A percentile compares a stretch with the other conserved stretches of the same genome.
phyloP scores from a whole-genome alignment of 1,284 basidiomycete species.

The Sporisorium graminicola region DNA sequence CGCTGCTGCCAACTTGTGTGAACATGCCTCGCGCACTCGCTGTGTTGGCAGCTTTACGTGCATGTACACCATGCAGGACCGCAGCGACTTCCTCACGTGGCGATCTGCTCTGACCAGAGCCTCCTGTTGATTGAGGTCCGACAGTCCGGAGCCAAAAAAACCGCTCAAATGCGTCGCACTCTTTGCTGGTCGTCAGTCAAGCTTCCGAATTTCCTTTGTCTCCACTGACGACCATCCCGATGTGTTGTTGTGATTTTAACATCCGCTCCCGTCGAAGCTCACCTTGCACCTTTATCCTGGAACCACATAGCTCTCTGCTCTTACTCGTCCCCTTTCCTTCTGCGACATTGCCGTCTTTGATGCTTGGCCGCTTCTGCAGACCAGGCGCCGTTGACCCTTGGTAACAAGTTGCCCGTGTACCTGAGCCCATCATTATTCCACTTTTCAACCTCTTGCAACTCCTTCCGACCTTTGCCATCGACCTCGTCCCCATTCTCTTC shows the following conservation, averaged over 20 bases:
- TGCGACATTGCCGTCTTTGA: slow-evolving; percentile 10
- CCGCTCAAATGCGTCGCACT: neutral
- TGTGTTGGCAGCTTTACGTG: too few relatives aligned
- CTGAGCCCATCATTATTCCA: neutral
- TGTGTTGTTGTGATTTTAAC: slow-evolving; percentile 6
- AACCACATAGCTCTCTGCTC: neutral
- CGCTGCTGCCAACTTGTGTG: too few relatives aligned
- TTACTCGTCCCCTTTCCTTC: neutral
- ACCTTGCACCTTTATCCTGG: slow-evolving; percentile 33
- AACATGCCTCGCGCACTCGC: too few relatives aligned
- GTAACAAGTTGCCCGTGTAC: neutral
- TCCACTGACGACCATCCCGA: slow-evolving; percentile 6
- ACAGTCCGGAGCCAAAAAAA: neutral
- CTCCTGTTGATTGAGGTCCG: neutral
- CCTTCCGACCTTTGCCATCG: neutral
- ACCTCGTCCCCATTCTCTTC: slow-evolving; percentile 3
- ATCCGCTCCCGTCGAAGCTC: slow-evolving; percentile 18
- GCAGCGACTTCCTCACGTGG: neutral
- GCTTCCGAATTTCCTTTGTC: neutral
- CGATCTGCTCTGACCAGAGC: neutral
- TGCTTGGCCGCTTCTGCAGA: neutral
- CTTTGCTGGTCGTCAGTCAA: neutral
- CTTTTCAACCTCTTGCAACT: neutral
- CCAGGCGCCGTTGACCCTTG: neutral
- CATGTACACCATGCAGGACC: too few relatives aligned